phyloP scores from a whole-genome alignment of 257 asterid species.

The Nicotiana tabacum region DNA sequence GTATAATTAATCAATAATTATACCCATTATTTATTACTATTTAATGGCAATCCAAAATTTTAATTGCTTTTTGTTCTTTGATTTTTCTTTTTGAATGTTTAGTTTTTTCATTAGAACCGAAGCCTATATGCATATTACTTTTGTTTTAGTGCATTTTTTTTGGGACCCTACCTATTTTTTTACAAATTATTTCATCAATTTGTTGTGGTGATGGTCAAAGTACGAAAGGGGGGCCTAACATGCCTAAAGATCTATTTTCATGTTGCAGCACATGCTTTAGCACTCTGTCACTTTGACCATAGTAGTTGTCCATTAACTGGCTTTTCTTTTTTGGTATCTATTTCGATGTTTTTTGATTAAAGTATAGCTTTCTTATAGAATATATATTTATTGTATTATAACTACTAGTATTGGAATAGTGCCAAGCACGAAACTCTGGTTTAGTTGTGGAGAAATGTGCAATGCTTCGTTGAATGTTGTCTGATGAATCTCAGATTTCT shows the following conservation, averaged over 20 bases:
- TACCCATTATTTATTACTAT: not conserved
- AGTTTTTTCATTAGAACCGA: no score
- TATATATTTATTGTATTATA: no score
- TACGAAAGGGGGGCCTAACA: conserved; percentile 16
- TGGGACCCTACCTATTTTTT: no score
- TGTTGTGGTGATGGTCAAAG: conserved; percentile 25
- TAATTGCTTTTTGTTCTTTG: not conserved
- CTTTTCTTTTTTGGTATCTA: not conserved
- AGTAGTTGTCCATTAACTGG: not conserved
- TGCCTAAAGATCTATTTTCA: not conserved
- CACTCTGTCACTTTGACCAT: conserved; percentile 9
- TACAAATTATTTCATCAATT: no score
- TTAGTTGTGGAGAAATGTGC: not conserved
- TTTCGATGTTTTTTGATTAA: not conserved
- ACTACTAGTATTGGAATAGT: not conserved
- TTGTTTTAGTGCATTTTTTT: no score
- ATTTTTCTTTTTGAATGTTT: not conserved
- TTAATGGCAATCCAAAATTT: not conserved
- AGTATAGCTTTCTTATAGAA: not conserved
- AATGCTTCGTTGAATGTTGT: conserved; percentile 8
- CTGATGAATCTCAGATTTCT: not conserved
- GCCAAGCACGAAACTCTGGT: not conserved
- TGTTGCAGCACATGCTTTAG: conserved; percentile 9
- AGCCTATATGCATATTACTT: no score
- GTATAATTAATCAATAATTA: not conserved